Conservation (phyloP, 192 early-diverging fungal genomes). For the Gaertneriomyces semiglobifer region DNA sequence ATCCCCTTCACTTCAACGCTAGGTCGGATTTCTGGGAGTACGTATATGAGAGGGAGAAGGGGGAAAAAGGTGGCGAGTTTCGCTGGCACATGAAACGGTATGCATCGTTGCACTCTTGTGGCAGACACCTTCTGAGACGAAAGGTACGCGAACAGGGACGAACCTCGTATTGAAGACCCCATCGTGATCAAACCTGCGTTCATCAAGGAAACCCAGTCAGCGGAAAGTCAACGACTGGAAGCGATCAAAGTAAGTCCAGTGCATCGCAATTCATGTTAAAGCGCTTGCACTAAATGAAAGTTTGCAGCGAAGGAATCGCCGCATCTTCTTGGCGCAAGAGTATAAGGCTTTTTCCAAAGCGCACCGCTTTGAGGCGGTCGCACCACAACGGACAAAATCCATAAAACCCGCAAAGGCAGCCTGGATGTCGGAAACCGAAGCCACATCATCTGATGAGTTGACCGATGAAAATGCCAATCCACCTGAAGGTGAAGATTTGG, state of each 20-base stretch:
- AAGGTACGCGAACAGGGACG: no score
- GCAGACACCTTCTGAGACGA: not conserved
- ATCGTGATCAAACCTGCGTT: no score
- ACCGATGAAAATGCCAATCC: not conserved
- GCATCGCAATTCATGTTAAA: no score
- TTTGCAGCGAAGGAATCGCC: slow-evolving; percentile 31
- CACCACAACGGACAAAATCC: not conserved
- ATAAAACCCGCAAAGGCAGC: no score
- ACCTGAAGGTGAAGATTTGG: not conserved
- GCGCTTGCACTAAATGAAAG: no score
- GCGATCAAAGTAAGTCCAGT: no score
- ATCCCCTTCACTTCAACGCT: slow-evolving; percentile 35
- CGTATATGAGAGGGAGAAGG: slow-evolving; percentile 33
- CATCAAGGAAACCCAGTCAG: no score
- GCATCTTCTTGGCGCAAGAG: slow-evolving; percentile 37
- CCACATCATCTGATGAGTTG: no score
- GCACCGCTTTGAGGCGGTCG: slow-evolving; percentile 24
- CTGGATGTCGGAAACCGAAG: no score
- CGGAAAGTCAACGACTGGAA: no score
- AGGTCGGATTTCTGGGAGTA: slow-evolving; percentile 46
- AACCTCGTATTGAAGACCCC: no score
- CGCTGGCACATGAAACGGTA: slow-evolving; percentile 21
- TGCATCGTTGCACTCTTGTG: not conserved
- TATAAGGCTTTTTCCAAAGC: slow-evolving; percentile 19
- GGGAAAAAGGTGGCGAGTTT: slow-evolving; percentile 10